Conservation (phyloP, 768 basidiomycete species). For the Auriculariales sp. region DNA sequence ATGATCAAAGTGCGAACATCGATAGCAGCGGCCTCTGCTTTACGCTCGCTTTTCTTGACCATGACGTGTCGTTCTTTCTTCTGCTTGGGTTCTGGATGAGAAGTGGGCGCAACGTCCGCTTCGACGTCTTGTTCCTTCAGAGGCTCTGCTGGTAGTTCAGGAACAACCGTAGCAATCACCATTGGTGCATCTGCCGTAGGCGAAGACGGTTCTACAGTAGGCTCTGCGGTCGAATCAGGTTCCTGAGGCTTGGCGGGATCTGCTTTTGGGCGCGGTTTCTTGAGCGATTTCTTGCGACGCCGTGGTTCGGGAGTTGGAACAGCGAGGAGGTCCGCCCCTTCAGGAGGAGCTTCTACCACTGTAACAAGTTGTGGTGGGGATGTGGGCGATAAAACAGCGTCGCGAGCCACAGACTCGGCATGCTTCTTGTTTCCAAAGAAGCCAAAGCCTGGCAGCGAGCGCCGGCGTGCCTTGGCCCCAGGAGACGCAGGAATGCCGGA, state of each 20-base stretch:
- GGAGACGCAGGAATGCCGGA: neutral
- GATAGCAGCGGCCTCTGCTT: constrained; percentile 48
- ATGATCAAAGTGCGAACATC: constrained; percentile 55
- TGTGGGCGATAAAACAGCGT: neutral
- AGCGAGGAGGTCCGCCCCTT: neutral
- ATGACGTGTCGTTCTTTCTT: neutral
- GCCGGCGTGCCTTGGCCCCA: neutral
- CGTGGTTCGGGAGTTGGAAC: neutral
- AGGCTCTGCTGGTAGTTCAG: too few species aligned
- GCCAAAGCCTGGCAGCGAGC: constrained; percentile 1
- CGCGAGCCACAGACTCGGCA: neutral
- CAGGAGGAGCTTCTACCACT: neutral
- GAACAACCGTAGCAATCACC: too few species aligned
- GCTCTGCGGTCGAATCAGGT: too few species aligned
- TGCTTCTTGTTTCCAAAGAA: constrained; percentile 1
- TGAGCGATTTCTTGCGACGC: neutral
- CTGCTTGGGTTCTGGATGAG: neutral
- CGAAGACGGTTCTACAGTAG: too few species aligned
- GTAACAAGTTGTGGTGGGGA: neutral
- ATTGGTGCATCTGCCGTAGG: too few species aligned
- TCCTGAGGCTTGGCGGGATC: too few species aligned
- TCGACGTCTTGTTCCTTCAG: too few species aligned
- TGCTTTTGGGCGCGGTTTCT: neutral
- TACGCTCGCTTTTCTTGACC: constrained; percentile 29
- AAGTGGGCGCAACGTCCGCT: too few species aligned